Evolutionary conservation across 2,329 filamentous ascomycete species (phyloP).

Genomic region (Fusarium bactridioides): DNA sequence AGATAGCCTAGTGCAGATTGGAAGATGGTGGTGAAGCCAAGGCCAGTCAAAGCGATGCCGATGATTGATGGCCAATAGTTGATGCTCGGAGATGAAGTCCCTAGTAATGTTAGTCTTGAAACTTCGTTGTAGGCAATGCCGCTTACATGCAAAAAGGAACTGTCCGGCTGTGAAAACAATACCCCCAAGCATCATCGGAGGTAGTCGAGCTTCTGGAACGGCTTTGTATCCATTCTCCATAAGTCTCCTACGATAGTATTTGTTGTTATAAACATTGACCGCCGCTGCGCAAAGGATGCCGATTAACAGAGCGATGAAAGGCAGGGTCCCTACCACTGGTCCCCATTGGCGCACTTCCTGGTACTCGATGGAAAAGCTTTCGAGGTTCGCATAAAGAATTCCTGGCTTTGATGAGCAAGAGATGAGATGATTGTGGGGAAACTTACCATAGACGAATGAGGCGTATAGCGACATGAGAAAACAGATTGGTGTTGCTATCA

Average conservation of each 20-base stretch:
- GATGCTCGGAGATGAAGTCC: background rate
- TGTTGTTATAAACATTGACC: background rate
- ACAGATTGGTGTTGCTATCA: background rate
- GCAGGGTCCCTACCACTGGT: background rate
- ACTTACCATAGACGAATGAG: background rate
- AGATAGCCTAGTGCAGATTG: background rate
- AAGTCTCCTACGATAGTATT: background rate
- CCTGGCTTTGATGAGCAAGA: background rate
- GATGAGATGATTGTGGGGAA: no score
- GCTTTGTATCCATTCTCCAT: background rate
- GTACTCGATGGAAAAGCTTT: background rate
- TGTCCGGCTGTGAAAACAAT: background rate
- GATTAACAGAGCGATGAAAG: background rate
- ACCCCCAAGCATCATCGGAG: background rate
- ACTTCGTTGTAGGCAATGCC: fast-evolving
- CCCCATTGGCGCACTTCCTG: background rate
- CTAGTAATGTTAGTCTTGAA: background rate
- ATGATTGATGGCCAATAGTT: background rate
- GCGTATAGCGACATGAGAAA: background rate
- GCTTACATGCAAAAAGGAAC: background rate
- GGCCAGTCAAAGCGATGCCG: background rate
- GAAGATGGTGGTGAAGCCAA: background rate
- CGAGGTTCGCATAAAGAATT: background rate
- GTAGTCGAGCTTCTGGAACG: background rate
- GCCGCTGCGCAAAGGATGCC: background rate